Percentiles rank a stretch among this genome's conserved stretches.
Evolutionary conservation across 139 green algal species (phyloP).

Genomic region (Chlorella sorokiniana): DNA sequence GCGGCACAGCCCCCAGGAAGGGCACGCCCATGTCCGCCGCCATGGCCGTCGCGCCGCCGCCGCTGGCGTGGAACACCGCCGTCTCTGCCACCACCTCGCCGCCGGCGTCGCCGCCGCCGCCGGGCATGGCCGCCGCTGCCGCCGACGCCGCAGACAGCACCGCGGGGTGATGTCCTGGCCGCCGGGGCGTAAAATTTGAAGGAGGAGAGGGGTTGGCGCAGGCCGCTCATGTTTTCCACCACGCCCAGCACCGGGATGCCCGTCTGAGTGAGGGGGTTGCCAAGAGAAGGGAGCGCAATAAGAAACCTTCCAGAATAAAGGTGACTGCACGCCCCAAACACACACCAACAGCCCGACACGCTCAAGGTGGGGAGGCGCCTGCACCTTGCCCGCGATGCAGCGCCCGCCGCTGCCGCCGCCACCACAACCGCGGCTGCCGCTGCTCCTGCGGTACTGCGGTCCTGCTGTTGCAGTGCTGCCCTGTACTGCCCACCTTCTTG

Average conservation of each 20-base stretch:
- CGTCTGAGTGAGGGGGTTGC: slow-evolving; percentile 28
- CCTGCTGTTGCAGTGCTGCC: not conserved
- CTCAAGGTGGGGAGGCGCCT: too few relatives aligned
- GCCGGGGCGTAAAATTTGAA: slow-evolving; percentile 59
- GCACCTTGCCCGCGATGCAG: too few relatives aligned
- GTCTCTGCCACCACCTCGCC: slow-evolving; percentile 57
- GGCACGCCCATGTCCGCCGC: slow-evolving; percentile 64
- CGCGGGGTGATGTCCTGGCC: slow-evolving; percentile 53
- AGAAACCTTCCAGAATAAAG: too few relatives aligned
- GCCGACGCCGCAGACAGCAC: slow-evolving; percentile 54
- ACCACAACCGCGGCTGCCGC: too few relatives aligned
- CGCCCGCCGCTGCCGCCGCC: too few relatives aligned
- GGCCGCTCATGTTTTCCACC: slow-evolving; percentile 96
- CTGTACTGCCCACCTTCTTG: slow-evolving; percentile 75
- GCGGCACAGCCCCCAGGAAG: slow-evolving; percentile 87
- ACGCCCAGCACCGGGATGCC: slow-evolving; percentile 89
- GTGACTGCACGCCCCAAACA: too few relatives aligned
- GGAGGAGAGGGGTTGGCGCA: slow-evolving; percentile 56
- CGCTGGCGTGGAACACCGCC: slow-evolving; percentile 27
- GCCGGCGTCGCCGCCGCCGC: slow-evolving; percentile 45
- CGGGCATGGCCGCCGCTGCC: slow-evolving; percentile 45
- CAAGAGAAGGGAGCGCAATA: too few relatives aligned
- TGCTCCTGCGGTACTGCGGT: too few relatives aligned
- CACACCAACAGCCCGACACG: too few relatives aligned
- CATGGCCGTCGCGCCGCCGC: slow-evolving; percentile 79